Conservation (phyloP, 305 asterid genomes). For the Fraxinus ornus region DNA sequence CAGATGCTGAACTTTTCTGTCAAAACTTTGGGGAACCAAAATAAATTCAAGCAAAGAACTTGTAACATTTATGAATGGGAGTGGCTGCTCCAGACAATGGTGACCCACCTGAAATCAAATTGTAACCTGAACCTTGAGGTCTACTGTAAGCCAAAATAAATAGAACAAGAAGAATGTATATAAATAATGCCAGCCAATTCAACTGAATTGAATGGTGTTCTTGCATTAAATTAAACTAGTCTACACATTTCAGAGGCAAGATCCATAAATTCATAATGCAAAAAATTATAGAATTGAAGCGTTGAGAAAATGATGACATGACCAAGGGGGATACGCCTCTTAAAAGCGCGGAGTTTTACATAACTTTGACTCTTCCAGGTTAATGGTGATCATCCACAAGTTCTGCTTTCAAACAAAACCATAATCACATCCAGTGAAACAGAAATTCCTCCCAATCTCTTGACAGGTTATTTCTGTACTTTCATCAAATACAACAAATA, state of each 20-base stretch:
- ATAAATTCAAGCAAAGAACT: neutral
- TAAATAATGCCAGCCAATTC: neutral
- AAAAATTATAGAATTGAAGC: neutral
- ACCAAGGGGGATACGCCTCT: neutral
- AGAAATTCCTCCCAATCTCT: conserved; percentile 37
- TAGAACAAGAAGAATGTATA: neutral
- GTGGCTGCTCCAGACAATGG: neutral
- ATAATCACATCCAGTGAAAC: conserved; percentile 24
- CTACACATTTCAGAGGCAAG: neutral
- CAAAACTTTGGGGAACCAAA: neutral
- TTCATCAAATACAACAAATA: conserved; percentile 74
- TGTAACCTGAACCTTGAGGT: neutral
- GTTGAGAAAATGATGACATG: neutral
- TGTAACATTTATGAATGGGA: neutral
- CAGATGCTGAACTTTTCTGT: neutral
- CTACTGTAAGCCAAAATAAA: neutral
- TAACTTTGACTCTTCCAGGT: neutral
- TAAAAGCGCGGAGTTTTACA: conserved; percentile 23
- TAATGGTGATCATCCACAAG: neutral
- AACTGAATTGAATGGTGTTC: neutral
- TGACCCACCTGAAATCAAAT: neutral
- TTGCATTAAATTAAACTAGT: neutral
- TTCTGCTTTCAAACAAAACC: neutral
- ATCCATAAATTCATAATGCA: neutral
- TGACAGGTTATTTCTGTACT: conserved; percentile 62